phyloP scores from a whole-genome alignment of 768 basidiomycete genomes.

The Pleurotus citrinopileatus region DNA sequence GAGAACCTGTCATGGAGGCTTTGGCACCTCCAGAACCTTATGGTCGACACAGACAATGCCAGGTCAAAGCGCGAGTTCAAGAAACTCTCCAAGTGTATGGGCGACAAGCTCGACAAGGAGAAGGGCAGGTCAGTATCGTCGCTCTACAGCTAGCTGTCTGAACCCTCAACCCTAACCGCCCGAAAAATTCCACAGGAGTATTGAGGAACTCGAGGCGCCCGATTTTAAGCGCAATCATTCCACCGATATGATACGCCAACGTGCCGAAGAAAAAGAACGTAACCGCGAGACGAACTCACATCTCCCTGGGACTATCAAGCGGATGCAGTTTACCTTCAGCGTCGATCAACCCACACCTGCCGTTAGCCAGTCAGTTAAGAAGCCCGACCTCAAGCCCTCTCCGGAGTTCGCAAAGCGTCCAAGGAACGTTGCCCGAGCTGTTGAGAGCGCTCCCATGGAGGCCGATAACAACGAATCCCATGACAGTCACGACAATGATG shows the following conservation, averaged over 20 bases:
- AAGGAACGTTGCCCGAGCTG: conserved; percentile 28
- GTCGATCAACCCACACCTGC: conserved; percentile 61
- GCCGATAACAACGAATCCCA: conserved; percentile 22
- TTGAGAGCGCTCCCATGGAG: conserved; percentile 24
- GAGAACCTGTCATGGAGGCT: conserved; percentile 92
- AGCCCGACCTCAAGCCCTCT: conserved; percentile 66
- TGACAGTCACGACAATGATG: conserved; percentile 34
- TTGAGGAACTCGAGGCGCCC: conserved; percentile 82
- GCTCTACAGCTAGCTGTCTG: conserved; percentile 1
- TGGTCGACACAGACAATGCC: conserved; percentile 89
- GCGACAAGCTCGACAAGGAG: conserved; percentile 91
- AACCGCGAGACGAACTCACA: conserved; percentile 67
- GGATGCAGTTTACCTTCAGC: conserved; percentile 90
- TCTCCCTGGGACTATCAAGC: conserved; percentile 72
- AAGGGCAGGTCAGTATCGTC: conserved; percentile 70
- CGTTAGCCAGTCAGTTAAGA: conserved; percentile 37
- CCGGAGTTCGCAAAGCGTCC: conserved; percentile 52
- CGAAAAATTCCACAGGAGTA: conserved; percentile 50
- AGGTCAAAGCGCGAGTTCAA: conserved; percentile 88
- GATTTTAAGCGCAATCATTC: conserved; percentile 80
- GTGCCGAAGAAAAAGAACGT: conserved; percentile 80
- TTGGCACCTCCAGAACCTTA: conserved; percentile 90
- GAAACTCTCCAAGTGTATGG: conserved; percentile 85
- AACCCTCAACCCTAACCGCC: conserved; percentile 34
- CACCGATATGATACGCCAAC: conserved; percentile 75